Conservation (phyloP, 176 grass and related monocot genomes). For the Hyparrhenia diplandra region DNA sequence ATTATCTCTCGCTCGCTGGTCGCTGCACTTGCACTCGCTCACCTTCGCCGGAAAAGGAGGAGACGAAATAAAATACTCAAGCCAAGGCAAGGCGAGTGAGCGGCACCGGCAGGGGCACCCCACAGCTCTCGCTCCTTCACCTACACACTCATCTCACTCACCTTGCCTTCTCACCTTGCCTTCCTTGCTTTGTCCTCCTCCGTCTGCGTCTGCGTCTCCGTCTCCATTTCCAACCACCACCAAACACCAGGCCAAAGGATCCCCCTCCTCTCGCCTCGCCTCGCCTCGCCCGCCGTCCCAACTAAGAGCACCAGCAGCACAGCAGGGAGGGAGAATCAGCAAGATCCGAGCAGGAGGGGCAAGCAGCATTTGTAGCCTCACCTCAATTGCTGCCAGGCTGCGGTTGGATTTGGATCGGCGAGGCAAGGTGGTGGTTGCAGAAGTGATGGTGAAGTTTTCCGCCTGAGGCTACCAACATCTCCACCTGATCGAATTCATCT, state of each 20-base stretch:
- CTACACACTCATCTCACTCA: background rate
- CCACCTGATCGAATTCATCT: conserved; percentile 26
- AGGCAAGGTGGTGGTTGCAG: conserved; percentile 33
- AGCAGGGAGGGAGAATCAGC: background rate
- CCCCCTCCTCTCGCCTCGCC: background rate
- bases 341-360: conserved; percentile 33
- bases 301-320: conserved; percentile 7
- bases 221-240: conserved; percentile 44
- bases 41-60: too few relatives aligned
- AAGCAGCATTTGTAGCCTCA: conserved; percentile 44
- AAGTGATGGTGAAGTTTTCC: conserved; percentile 40
- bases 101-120: background rate
- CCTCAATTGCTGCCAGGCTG: background rate
- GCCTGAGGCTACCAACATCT: conserved; percentile 32
- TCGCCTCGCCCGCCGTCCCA: too few relatives aligned
- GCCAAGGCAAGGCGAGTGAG: background rate
- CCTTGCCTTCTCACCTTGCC: too few relatives aligned
- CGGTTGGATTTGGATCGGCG: background rate
- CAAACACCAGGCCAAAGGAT: conserved; percentile 5
- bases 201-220: background rate
- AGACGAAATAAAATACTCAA: too few relatives aligned
- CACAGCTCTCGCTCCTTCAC: background rate
- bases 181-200: background rate
- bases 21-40: too few relatives aligned
- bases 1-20: background rate